Conservation (phyloP, 352 stramenopile genomes). For the Thraustotheca clavata region DNA sequence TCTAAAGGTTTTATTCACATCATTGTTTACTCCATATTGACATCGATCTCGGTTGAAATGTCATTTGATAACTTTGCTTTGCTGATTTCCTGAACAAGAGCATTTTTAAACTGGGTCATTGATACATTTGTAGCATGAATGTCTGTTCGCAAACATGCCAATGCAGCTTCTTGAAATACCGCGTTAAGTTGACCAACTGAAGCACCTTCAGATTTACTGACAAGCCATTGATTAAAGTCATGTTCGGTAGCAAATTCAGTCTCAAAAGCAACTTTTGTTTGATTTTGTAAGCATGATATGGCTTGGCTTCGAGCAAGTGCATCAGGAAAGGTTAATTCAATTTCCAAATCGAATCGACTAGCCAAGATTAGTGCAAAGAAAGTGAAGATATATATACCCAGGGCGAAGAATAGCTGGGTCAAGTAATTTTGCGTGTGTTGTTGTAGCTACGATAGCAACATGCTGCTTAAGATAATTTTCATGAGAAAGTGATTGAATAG, state of each 20-base stretch:
- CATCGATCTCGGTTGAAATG: not conserved
- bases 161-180: conserved; percentile 66
- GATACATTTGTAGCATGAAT: conserved; percentile 37
- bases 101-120: conserved; percentile 32
- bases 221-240: conserved; percentile 39
- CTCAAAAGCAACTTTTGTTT: conserved; percentile 54
- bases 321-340: conserved; percentile 51
- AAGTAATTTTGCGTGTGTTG: conserved; percentile 56
- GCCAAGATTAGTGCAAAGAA: not conserved
- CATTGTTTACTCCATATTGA: not conserved
- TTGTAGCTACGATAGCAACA: conserved; percentile 79
- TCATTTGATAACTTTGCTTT: no score
- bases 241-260: conserved; percentile 27
- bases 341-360: conserved; percentile 78
- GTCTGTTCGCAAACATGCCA: conserved; percentile 57
- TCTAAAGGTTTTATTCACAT: not conserved
- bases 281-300: conserved; percentile 37
- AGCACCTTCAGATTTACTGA: conserved; percentile 39
- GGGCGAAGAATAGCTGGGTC: conserved; percentile 81
- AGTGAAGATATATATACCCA: conserved; percentile 34
- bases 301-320: conserved; percentile 41
- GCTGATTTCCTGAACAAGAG: conserved; percentile 17
- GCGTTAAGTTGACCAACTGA: conserved; percentile 50
- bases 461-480: conserved; percentile 68
- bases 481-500: conserved; percentile 18